These are phyloP conservation scores for Dothideomycetes sp. DNA, from an alignment of 2,329 filamentous ascomycete genomes.

Conservation along the genomic window DNA sequence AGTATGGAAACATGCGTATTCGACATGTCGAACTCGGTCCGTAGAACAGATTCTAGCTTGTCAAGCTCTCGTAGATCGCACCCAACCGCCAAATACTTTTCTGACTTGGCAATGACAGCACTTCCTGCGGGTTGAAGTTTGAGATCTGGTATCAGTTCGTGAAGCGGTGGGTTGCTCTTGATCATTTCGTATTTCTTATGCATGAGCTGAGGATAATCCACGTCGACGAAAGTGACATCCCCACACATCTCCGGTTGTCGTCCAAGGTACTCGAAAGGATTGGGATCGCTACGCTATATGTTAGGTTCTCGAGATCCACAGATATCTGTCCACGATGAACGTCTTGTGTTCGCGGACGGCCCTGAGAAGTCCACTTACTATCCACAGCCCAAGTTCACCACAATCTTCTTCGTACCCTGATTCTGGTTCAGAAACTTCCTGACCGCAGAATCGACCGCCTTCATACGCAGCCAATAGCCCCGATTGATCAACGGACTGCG, in stretches of 20 bases:
- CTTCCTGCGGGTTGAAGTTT: conserved; percentile 24
- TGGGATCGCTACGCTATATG: conserved; percentile 73
- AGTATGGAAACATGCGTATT: conserved; percentile 49
- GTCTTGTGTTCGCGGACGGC: too few species aligned
- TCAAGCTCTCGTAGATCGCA: conserved; percentile 66
- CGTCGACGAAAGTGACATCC: conserved; percentile 62
- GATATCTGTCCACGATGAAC: too few species aligned
- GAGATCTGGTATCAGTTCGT: conserved; percentile 32
- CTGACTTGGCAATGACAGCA: conserved; percentile 50
- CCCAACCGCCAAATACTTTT: conserved; percentile 66
- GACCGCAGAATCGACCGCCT: conserved; percentile 66
- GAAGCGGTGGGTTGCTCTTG: conserved; percentile 49
- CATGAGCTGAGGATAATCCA: conserved; percentile 78
- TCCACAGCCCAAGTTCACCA: conserved; percentile 81
- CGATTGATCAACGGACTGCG: conserved; percentile 83
- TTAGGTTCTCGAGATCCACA: too few species aligned
- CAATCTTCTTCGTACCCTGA: conserved; percentile 51
- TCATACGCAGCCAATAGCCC: conserved; percentile 78
- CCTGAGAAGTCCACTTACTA: conserved; percentile 51
- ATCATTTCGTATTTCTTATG: conserved; percentile 61
- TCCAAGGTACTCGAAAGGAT: conserved; percentile 72
- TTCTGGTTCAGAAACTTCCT: conserved; percentile 56
- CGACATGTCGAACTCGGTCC: conserved; percentile 44
- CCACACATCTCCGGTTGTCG: conserved; percentile 50
- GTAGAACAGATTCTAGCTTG: conserved; percentile 49